Conservation (phyloP, 768 basidiomycete genomes). For the Pholiota conissans region DNA sequence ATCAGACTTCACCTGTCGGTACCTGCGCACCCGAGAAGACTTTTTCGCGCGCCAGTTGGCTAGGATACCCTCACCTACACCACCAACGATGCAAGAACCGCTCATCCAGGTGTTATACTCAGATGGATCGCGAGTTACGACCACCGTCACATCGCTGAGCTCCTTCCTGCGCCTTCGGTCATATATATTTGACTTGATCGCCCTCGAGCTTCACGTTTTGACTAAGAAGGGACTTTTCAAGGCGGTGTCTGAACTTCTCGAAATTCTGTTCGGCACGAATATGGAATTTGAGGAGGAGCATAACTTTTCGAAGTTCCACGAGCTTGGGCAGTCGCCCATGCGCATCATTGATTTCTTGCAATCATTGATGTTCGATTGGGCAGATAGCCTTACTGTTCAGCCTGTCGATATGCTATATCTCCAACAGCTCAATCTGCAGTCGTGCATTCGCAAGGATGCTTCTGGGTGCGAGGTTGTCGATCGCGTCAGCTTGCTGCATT, state of each 20-base stretch:
- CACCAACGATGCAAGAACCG: slow-evolving; percentile 47
- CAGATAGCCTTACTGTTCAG: slow-evolving; percentile 64
- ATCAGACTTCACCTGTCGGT: slow-evolving; percentile 78
- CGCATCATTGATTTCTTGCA: slow-evolving; percentile 88
- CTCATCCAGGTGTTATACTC: slow-evolving; percentile 63
- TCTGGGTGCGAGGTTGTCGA: slow-evolving; percentile 86
- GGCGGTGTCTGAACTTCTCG: slow-evolving; percentile 70
- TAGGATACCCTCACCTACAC: slow-evolving; percentile 65
- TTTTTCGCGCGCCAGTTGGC: slow-evolving; percentile 89
- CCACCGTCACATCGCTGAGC: slow-evolving; percentile 66
- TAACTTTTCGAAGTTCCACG: slow-evolving; percentile 59
- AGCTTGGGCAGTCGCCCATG: slow-evolving; percentile 80
- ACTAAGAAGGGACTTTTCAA: slow-evolving; percentile 78
- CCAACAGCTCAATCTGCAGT: slow-evolving; percentile 61
- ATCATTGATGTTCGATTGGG: slow-evolving; percentile 87
- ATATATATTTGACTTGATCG: slow-evolving; percentile 80
- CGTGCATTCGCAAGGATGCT: slow-evolving; percentile 66
- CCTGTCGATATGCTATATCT: slow-evolving; percentile 66
- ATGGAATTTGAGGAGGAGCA: slow-evolving; percentile 51
- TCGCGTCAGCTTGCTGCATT: slow-evolving; percentile 62
- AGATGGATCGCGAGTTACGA: slow-evolving; percentile 69
- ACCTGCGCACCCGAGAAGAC: slow-evolving; percentile 84
- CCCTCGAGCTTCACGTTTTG: slow-evolving; percentile 86
- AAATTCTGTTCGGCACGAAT: slow-evolving; percentile 78
- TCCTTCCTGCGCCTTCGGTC: slow-evolving; percentile 84